A percentile compares a stretch with the other conserved stretches of the same genome.
Conservation (phyloP, 202 grass and related monocot genomes). For the Bolboschoenoplectus hybrid region DNA sequence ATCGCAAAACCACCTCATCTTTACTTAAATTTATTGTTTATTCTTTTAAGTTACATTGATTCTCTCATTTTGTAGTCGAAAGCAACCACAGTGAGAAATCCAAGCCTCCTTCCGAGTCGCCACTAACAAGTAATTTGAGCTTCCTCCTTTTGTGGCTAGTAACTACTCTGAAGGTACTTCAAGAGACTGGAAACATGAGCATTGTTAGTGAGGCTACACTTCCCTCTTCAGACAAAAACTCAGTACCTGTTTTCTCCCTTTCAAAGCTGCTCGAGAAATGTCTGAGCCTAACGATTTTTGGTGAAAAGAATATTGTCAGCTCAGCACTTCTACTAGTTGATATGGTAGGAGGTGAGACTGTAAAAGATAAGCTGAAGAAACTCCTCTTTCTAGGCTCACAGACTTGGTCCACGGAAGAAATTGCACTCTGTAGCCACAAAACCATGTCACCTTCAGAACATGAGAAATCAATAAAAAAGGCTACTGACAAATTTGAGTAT, state of each 20-base stretch:
- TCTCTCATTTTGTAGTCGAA: conserved; percentile 47
- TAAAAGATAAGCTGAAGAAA: conserved; percentile 72
- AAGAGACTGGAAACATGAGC: conserved; percentile 57
- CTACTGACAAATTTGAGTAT: conserved; percentile 48
- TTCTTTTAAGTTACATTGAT: background rate
- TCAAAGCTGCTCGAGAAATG: conserved; percentile 65
- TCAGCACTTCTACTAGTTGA: conserved; percentile 62
- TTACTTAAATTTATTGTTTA: background rate
- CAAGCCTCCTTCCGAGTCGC: conserved; percentile 19
- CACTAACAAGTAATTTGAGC: conserved; percentile 52
- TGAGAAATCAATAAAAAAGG: conserved; percentile 50
- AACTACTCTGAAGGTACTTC: conserved; percentile 67
- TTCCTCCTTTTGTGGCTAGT: conserved; percentile 69
- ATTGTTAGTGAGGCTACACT: conserved; percentile 52
- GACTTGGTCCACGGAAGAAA: conserved; percentile 38
- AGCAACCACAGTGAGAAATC: conserved; percentile 36
- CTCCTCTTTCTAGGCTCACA: conserved; percentile 47
- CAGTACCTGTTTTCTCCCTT: conserved; percentile 62
- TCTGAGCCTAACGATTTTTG: conserved; percentile 53
- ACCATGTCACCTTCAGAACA: conserved; percentile 36
- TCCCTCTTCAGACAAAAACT: conserved; percentile 59
- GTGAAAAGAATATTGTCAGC: conserved; percentile 63
- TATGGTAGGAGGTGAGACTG: conserved; percentile 48
- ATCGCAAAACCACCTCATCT: background rate
- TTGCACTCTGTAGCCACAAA: conserved; percentile 36